These are phyloP conservation scores for Trifolium subterraneum DNA, from an alignment of 306 rosid genomes.

Conservation along the genomic window DNA sequence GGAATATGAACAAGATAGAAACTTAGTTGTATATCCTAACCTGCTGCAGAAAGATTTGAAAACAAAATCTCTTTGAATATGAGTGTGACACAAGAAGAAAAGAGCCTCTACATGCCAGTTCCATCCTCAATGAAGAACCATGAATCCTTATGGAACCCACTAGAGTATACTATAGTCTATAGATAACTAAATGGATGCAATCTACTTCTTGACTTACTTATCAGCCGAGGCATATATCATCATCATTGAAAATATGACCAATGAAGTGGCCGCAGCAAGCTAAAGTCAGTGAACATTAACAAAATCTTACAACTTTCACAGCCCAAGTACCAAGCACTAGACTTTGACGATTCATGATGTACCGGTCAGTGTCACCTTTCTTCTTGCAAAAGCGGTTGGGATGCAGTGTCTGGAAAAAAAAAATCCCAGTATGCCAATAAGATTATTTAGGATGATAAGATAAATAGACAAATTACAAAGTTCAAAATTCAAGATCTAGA, in stretches of 20 bases:
- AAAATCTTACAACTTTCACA: slow-evolving; percentile 28
- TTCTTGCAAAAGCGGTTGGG: slow-evolving; percentile 63
- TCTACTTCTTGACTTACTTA: slow-evolving; percentile 37
- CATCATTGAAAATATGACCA: slow-evolving; percentile 37
- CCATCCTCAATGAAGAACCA: slow-evolving; percentile 12
- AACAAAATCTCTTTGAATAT: slow-evolving; percentile 15
- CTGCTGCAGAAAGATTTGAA: slow-evolving; percentile 24
- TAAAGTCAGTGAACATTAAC: slow-evolving; percentile 34
- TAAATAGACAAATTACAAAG: neutral
- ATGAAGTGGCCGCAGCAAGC: slow-evolving; percentile 43
- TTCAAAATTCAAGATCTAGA: neutral
- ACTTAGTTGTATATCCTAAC: slow-evolving; percentile 26
- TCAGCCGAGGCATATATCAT: slow-evolving; percentile 38
- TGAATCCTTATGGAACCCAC: slow-evolving; percentile 24
- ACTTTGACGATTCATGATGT: slow-evolving; percentile 40
- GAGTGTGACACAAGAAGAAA: slow-evolving; percentile 12
- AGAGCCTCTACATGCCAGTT: neutral
- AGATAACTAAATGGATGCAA: slow-evolving; percentile 30
- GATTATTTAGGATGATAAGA: slow-evolving; percentile 26
- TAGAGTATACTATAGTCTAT: neutral
- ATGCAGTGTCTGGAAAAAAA: slow-evolving; percentile 57
- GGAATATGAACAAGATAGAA: slow-evolving; percentile 10
- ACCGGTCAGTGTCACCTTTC: slow-evolving; percentile 50
- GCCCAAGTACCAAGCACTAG: slow-evolving; percentile 25
- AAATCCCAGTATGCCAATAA: slow-evolving; percentile 22